Evolutionary conservation across 116 monocot genomes (phyloP), one percentile per base, ranked within the genome.

Genomic region (Dioscorea cayenensis): DNA sequence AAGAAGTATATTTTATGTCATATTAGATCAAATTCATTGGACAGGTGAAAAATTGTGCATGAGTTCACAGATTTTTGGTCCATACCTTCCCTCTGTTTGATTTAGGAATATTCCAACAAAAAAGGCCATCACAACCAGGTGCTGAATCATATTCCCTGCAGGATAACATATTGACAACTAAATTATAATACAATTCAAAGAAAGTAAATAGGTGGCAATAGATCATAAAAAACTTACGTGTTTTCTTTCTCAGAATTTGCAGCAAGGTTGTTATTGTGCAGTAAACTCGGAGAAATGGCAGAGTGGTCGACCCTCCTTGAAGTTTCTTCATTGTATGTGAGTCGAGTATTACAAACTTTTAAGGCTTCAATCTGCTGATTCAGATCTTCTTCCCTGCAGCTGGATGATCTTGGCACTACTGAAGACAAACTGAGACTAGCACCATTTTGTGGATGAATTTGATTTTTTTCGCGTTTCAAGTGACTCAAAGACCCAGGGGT

Each of bases 221-320:
- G 7, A 21, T 22, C 65, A 58, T 22, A 29, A 58, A 70, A 13
- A 70, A 80, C 92, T 87, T 69, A 95, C 92, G 38, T 21, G 69
- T 73, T 85, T 19, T 90, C 91, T 69, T 77, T 77, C 68, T 81
- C 81, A 69, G 77, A 74, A 50, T 68, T 81, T 14, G 28, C 72
- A 70, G 52, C 37, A 29, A 77, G 73, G 60, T 70, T 84, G 71
- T 67, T 85, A 60, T 79, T 77, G 70, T 90, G 96, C 65, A 96
- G 72, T 64, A 86, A 60, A 68, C 95, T 92, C 21, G 90, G 92
- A 71, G 86, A 80, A 37, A 86, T 71, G 60, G 73, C 60, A 85
- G 60, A 38, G 35, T 70, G 76, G 72, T 76, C 75, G 16, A 62
- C 43, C 43, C 66, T 66, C 29, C 51, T 71, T 43, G 55, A 60